Conservation (phyloP, 148 eudicot species). For the Pharnaceum exiguum region DNA sequence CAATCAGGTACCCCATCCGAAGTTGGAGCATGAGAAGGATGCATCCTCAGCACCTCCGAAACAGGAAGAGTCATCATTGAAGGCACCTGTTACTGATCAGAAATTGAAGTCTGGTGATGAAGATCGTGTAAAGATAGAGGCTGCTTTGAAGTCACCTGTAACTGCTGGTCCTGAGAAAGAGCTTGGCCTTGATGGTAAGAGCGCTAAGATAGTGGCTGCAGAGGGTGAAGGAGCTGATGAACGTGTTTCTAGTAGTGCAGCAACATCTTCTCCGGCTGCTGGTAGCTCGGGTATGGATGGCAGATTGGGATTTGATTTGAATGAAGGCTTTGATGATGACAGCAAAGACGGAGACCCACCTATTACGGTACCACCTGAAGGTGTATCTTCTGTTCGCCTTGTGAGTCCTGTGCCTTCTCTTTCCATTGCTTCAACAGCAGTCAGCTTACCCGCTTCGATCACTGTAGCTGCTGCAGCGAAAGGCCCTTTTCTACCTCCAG, state of each 20-base stretch:
- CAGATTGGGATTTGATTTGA: conserved; percentile 60
- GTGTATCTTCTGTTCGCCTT: conserved; percentile 26
- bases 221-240: conserved; percentile 23
- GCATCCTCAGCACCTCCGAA: conserved; percentile 5
- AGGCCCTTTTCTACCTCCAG: conserved; percentile 73
- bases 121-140: conserved; percentile 22
- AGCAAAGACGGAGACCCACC: conserved; percentile 42
- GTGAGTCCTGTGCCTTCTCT: conserved; percentile 26
- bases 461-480: conserved; percentile 82
- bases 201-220: conserved; percentile 19
- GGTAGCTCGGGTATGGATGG: conserved; percentile 27
- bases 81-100: conserved; percentile 10
- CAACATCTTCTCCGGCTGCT: conserved; percentile 23
- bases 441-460: conserved; percentile 40
- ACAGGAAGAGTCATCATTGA: conserved; percentile 13
- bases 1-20: conserved; percentile 7
- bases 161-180: too few species aligned
- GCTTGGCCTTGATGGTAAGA: neutral
- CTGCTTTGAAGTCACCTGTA: too few species aligned
- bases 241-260: conserved; percentile 12
- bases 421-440: conserved; percentile 31
- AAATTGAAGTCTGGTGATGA: conserved; percentile 19
- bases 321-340: conserved; percentile 71
- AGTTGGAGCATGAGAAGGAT: conserved; percentile 10
- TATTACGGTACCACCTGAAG: conserved; percentile 18